A percentile compares a stretch with the other conserved stretches of the same genome.
These are phyloP conservation scores for Mortierella sp. DNA, from an alignment of 371 early-diverging fungal species.

Conservation along the genomic window DNA sequence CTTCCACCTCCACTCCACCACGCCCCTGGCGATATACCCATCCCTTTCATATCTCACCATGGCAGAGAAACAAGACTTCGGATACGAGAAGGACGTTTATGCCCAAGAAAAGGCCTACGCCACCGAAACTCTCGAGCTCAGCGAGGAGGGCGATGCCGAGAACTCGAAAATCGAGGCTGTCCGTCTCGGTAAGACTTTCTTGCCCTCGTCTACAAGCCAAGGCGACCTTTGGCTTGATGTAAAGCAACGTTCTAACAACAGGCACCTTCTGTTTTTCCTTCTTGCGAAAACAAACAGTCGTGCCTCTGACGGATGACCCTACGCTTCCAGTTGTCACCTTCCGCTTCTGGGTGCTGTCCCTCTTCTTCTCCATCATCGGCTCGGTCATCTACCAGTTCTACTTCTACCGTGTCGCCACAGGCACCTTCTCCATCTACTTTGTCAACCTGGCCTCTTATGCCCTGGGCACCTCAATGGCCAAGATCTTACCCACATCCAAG, in stretches of 20 bases:
- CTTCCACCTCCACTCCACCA: neutral
- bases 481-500: constrained; percentile 29
- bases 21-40: neutral
- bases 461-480: constrained; percentile 54
- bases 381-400: constrained; percentile 64
- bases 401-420: constrained; percentile 52
- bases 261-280: neutral
- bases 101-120: neutral
- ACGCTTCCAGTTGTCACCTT: constrained; percentile 75
- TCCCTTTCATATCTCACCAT: neutral
- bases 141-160: constrained; percentile 15
- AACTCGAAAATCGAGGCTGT: constrained; percentile 41
- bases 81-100: neutral
- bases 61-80: constrained; percentile 18
- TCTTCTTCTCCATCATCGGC: constrained; percentile 71
- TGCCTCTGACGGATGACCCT: constrained; percentile 71
- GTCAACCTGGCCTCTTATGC: constrained; percentile 55
- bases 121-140: constrained; percentile 7
- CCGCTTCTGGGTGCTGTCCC: constrained; percentile 75
- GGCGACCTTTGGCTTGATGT: too few relatives aligned
- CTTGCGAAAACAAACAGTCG: constrained; percentile 13
- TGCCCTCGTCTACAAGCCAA: neutral
- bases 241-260: neutral
- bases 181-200: constrained; percentile 29
- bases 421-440: constrained; percentile 56